phyloP scores from a whole-genome alignment of 192 early-diverging fungal species.

The Coemansia sp. region DNA sequence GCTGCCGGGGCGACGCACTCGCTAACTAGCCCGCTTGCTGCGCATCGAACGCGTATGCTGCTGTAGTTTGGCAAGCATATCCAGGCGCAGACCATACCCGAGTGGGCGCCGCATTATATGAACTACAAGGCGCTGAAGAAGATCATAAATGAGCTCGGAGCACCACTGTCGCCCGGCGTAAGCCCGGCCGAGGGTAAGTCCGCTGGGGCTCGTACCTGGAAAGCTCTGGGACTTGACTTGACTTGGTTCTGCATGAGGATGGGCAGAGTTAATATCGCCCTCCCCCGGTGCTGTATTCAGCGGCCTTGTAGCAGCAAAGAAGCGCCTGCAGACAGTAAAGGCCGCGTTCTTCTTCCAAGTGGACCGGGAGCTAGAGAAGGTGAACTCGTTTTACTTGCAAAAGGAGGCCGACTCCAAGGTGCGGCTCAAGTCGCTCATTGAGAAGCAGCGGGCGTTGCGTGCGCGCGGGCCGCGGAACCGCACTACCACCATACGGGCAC shows the following conservation, averaged over 20 bases:
- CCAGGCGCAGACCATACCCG: conserved; percentile 80
- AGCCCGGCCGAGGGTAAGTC: conserved; percentile 32
- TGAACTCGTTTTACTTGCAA: conserved; percentile 94
- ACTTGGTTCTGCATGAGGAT: no score
- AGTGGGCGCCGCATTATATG: conserved; percentile 92
- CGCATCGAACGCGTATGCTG: background rate
- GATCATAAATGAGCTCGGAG: conserved; percentile 74
- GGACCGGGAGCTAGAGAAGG: conserved; percentile 96
- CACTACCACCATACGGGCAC: conserved; percentile 58
- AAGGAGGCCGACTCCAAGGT: conserved; percentile 93
- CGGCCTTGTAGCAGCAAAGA: conserved; percentile 31
- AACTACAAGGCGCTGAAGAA: conserved; percentile 98
- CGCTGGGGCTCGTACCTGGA: no score
- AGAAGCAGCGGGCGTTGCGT: conserved; percentile 66
- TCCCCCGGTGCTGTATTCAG: no score
- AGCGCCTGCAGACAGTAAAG: conserved; percentile 75
- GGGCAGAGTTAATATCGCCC: no score
- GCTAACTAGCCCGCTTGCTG: no score
- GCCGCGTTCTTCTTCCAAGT: conserved; percentile 96
- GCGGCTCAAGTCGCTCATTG: conserved; percentile 73
- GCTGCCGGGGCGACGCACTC: no score
- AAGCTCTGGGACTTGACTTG: no score
- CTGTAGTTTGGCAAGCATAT: conserved; percentile 98
- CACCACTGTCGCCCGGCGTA: conserved; percentile 42
- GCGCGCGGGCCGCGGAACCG: conserved; percentile 50